Conservation (phyloP, 2,329 filamentous ascomycete species). For the Curvularia verruculosa region DNA sequence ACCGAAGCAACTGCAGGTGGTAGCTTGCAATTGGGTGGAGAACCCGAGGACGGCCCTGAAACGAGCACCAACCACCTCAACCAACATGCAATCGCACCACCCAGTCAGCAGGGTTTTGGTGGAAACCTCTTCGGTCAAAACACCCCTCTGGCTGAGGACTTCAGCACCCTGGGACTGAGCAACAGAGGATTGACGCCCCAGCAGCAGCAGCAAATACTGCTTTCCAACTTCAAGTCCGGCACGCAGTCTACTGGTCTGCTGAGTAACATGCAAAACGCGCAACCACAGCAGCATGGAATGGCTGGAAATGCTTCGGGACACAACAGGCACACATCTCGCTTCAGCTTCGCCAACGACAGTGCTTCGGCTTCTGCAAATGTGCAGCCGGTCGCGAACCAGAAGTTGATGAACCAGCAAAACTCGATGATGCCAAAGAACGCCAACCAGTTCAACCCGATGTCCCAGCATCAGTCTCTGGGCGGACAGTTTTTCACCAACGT, state of each 20-base stretch:
- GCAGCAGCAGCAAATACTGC: slow-evolving; percentile 71
- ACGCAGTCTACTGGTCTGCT: slow-evolving; percentile 60
- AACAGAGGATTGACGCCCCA: slow-evolving; percentile 79
- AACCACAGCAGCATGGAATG: slow-evolving; percentile 55
- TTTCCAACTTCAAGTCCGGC: slow-evolving; percentile 65
- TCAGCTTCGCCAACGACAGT: slow-evolving; percentile 81
- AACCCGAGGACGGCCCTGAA: slow-evolving; percentile 80
- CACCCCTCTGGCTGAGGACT: slow-evolving; percentile 45
- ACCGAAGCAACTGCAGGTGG: slow-evolving; percentile 71
- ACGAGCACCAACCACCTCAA: slow-evolving; percentile 64
- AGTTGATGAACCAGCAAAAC: slow-evolving; percentile 81
- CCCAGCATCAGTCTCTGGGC: slow-evolving; percentile 60
- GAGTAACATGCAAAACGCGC: slow-evolving; percentile 55
- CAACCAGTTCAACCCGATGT: slow-evolving; percentile 58
- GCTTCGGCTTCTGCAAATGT: slow-evolving; percentile 66
- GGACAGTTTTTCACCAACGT: slow-evolving; percentile 83
- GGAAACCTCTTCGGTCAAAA: slow-evolving; percentile 45
- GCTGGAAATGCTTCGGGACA: slow-evolving; percentile 70
- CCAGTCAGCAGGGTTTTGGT: slow-evolving; percentile 69
- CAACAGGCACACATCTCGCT: slow-evolving; percentile 82
- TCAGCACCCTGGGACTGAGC: slow-evolving; percentile 57
- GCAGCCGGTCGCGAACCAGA: slow-evolving; percentile 78
- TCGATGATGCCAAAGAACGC: slow-evolving; percentile 74
- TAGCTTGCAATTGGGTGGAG: slow-evolving; percentile 87
- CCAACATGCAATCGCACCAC: slow-evolving; percentile 73